A percentile compares a stretch with the other conserved stretches of the same genome.
These are phyloP conservation scores for Xerocomus potaroensis DNA, from an alignment of 768 basidiomycete genomes.

Conservation along the genomic window DNA sequence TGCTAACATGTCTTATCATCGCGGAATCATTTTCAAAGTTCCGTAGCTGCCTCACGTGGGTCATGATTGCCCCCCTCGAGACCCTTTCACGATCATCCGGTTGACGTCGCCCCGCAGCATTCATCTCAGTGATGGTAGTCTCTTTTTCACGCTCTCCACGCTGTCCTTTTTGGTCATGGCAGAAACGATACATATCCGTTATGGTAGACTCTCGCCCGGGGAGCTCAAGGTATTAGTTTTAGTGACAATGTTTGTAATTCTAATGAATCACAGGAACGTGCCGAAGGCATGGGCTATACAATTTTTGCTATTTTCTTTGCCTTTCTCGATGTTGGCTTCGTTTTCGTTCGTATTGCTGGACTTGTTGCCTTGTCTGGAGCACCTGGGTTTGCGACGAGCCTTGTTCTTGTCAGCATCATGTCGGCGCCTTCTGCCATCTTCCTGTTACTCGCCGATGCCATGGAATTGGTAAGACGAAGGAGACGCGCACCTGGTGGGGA, in stretches of 20 bases:
- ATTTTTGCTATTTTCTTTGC: conserved; percentile 14
- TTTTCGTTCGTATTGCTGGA: conserved; percentile 16
- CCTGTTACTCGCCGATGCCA: conserved; percentile 1
- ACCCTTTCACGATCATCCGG: not conserved
- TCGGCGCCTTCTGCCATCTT: conserved; percentile 1
- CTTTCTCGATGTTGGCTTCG: conserved; percentile 17
- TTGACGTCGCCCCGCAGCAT: conserved; percentile 16
- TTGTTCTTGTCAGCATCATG: conserved; percentile 14
- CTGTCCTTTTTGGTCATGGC: conserved; percentile 18
- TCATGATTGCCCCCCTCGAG: not conserved
- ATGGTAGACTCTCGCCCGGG: conserved; percentile 20
- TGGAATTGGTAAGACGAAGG: not conserved
- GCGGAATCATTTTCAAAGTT: not conserved
- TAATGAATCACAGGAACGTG: conserved; percentile 9
- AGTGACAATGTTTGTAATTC: no score
- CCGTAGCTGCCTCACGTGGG: conserved; percentile 12
- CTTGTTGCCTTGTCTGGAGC: conserved; percentile 11
- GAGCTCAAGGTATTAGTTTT: conserved; percentile 19
- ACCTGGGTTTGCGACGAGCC: conserved; percentile 7
- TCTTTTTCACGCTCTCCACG: conserved; percentile 10
- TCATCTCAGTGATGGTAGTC: conserved; percentile 8
- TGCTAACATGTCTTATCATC: not conserved
- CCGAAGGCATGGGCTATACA: conserved; percentile 9
- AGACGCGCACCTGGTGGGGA: not conserved
- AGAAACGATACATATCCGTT: conserved; percentile 16